Evolutionary conservation across 805 yeast species (phyloP).

Genomic region (Zygosaccharomyces siamensis): DNA sequence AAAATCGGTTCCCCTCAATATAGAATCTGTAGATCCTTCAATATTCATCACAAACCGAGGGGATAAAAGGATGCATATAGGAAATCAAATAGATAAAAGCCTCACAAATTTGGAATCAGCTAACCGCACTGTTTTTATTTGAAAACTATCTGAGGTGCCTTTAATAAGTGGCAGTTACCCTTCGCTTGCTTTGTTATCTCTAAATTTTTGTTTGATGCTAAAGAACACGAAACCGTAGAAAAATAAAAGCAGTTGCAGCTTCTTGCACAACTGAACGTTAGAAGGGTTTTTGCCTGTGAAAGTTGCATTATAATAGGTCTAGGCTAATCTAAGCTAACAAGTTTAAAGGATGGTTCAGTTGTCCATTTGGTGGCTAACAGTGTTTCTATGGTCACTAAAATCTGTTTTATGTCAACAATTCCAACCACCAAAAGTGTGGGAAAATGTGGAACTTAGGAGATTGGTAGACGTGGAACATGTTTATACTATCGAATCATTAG

Average conservation of each 20-base stretch:
- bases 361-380: slow-evolving; percentile 12
- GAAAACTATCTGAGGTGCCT: neutral
- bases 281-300: neutral
- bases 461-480: slow-evolving; percentile 60
- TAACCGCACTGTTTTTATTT: neutral
- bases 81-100: neutral
- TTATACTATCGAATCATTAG: slow-evolving; percentile 57
- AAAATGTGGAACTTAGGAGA: slow-evolving; percentile 53
- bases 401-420: slow-evolving; percentile 9
- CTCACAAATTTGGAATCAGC: neutral
- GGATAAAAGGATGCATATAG: neutral
- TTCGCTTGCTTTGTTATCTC: neutral
- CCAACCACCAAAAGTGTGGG: slow-evolving; percentile 36
- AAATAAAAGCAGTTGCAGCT: neutral
- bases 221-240: slow-evolving; percentile 1
- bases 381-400: slow-evolving; percentile 5
- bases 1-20: neutral
- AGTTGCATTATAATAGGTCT: neutral
- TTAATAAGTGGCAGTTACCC: neutral
- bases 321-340: neutral
- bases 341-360: slow-evolving; percentile 8
- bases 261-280: neutral
- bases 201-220: neutral
- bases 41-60: neutral
- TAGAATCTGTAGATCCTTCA: slow-evolving; percentile 3